phyloP scores from a whole-genome alignment of 1,139 yeast species.

The Pichia norvegensis region DNA sequence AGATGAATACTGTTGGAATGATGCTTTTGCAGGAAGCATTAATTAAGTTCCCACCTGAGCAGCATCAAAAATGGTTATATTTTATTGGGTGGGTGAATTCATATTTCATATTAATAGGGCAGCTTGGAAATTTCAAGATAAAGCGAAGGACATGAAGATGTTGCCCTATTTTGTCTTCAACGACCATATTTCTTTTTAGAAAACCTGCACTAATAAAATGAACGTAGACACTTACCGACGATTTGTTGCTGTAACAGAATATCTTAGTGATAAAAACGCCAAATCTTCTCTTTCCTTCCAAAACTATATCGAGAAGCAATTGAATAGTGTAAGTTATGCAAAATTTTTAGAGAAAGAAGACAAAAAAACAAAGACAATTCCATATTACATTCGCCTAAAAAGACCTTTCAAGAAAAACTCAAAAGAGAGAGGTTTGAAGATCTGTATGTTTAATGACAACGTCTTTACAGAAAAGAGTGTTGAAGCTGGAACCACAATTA shows the following conservation, averaged over 20 bases:
- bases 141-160: background rate
- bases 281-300: slow-evolving; percentile 2
- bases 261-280: background rate
- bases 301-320: slow-evolving; percentile 1
- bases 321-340: background rate
- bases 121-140: background rate
- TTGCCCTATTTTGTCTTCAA: background rate
- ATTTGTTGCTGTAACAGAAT: background rate
- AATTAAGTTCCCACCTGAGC: background rate
- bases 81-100: background rate
- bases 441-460: slow-evolving; percentile 2
- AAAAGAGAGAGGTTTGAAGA: slow-evolving; percentile 14
- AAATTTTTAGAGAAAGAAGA: background rate
- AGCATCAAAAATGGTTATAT: background rate
- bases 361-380: background rate
- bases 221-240: background rate
- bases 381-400: slow-evolving; percentile 4
- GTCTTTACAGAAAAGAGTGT: slow-evolving; percentile 3
- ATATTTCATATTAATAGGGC: background rate
- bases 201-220: background rate
- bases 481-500: slow-evolving; percentile 9
- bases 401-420: slow-evolving; percentile 9
- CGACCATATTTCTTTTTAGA: background rate
- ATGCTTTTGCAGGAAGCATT: background rate
- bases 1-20: background rate